These are phyloP conservation scores for Falciphora oryzae DNA, from an alignment of 2,329 filamentous ascomycete species.

Conservation along the genomic window DNA sequence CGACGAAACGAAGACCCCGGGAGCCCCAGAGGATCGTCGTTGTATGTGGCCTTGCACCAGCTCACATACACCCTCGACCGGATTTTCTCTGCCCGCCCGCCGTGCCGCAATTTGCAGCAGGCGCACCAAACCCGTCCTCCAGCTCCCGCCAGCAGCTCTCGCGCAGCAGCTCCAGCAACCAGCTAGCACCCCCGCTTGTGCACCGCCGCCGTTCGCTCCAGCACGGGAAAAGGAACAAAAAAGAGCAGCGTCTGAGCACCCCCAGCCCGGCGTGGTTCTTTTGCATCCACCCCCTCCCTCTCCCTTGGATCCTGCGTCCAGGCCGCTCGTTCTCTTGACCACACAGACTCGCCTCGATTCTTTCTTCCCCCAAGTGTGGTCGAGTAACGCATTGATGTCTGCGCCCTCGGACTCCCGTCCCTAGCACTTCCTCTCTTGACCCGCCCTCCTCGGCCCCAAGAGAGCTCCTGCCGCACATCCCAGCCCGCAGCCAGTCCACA, in stretches of 20 bases:
- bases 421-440: conserved; percentile 1
- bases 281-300: background rate
- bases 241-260: background rate
- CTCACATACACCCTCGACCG: too few relatives aligned
- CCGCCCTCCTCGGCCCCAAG: background rate
- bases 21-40: background rate
- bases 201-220: background rate
- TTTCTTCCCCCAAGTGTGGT: background rate
- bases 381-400: conserved; percentile 2
- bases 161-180: background rate
- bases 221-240: background rate
- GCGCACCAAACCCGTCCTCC: too few relatives aligned
- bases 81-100: too few relatives aligned
- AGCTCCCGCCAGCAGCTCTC: background rate
- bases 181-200: background rate
- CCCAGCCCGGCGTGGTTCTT: background rate
- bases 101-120: too few relatives aligned
- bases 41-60: too few relatives aligned
- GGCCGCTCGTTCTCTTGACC: background rate
- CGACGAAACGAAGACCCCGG: background rate
- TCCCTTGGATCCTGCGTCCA: background rate
- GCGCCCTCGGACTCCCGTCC: background rate
- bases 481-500: background rate
- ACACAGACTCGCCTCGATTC: conserved; percentile 2
- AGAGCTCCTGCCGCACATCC: background rate